Percentiles rank a stretch among this genome's conserved stretches.
Conservation (phyloP, 1,139 yeast genomes). For the Hansenula sp. region DNA sequence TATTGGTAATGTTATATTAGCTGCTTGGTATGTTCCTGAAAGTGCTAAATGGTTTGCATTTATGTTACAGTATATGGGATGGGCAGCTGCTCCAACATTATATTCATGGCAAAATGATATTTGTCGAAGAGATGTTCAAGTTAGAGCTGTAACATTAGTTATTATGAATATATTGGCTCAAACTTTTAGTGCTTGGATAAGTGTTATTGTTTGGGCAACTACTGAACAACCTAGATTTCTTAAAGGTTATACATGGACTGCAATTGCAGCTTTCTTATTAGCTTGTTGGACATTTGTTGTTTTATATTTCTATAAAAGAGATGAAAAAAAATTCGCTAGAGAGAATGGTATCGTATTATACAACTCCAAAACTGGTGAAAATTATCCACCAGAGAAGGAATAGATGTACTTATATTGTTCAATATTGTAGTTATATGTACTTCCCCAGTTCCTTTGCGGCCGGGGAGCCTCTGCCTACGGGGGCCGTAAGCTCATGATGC, state of each 20-base stretch:
- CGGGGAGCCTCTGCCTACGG: no score
- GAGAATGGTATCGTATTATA: conserved; percentile 46
- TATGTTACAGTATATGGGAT: conserved; percentile 27
- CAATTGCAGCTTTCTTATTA: conserved; percentile 40
- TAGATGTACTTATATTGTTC: no score
- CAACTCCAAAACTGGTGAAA: conserved; percentile 22
- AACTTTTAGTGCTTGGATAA: conserved; percentile 34
- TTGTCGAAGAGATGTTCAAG: conserved; percentile 29
- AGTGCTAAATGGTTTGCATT: conserved; percentile 31
- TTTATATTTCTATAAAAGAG: conserved; percentile 50
- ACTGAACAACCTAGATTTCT: conserved; percentile 47
- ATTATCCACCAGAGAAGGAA: conserved; percentile 42
- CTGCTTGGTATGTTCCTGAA: conserved; percentile 18
- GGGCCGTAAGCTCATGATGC: no score
- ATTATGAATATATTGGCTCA: conserved; percentile 36
- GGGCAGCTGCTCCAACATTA: conserved; percentile 30
- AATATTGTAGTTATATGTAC: no score
- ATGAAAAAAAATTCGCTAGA: conserved; percentile 46
- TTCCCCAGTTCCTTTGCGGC: no score
- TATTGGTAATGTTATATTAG: not conserved
- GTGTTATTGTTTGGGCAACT: conserved; percentile 48
- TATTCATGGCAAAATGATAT: conserved; percentile 32
- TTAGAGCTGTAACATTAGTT: conserved; percentile 27
- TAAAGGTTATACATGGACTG: conserved; percentile 44
- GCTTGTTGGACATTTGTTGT: conserved; percentile 47